phyloP scores from a whole-genome alignment of 1,284 basidiomycete genomes.

The Irpex lacteus region DNA sequence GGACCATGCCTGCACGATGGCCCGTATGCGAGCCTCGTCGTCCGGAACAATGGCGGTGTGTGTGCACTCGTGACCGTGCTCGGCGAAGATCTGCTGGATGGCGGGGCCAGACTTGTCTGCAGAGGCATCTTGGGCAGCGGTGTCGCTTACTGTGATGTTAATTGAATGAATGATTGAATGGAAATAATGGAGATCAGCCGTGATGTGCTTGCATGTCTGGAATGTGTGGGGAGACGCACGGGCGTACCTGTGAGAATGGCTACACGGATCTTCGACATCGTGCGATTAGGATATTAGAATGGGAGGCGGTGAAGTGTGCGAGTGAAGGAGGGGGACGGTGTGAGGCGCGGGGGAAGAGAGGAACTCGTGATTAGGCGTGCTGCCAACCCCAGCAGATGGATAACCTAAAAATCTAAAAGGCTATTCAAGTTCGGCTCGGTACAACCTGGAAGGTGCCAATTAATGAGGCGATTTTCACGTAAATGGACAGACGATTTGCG shows the following conservation, averaged over 20 bases:
- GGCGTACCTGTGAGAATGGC: slow-evolving; percentile 29
- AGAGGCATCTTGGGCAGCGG: slow-evolving; percentile 48
- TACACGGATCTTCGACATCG: slow-evolving; percentile 25
- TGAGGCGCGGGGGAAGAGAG: not conserved
- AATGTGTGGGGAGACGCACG: not conserved
- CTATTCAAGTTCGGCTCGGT: not conserved
- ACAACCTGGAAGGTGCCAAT: not conserved
- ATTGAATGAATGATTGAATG: too few relatives aligned
- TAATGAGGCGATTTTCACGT: not conserved
- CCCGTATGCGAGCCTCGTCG: slow-evolving; percentile 50
- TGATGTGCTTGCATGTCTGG: not conserved
- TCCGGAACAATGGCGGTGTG: slow-evolving; percentile 54
- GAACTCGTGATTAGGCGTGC: not conserved
- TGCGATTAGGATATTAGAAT: not conserved
- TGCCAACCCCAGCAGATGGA: not conserved
- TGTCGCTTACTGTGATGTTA: slow-evolving; percentile 57
- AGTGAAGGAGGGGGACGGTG: not conserved
- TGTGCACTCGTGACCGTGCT: slow-evolving; percentile 38
- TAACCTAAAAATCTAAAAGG: not conserved
- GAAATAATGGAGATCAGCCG: not conserved
- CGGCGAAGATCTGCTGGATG: slow-evolving; percentile 48
- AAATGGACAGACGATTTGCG: not conserved
- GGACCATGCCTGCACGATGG: slow-evolving; percentile 45
- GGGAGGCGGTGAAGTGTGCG: not conserved
- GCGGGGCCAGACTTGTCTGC: slow-evolving; percentile 66